These are phyloP conservation scores for Fonsecaea erecta DNA, from an alignment of 2,329 filamentous ascomycete genomes.

Conservation along the genomic window DNA sequence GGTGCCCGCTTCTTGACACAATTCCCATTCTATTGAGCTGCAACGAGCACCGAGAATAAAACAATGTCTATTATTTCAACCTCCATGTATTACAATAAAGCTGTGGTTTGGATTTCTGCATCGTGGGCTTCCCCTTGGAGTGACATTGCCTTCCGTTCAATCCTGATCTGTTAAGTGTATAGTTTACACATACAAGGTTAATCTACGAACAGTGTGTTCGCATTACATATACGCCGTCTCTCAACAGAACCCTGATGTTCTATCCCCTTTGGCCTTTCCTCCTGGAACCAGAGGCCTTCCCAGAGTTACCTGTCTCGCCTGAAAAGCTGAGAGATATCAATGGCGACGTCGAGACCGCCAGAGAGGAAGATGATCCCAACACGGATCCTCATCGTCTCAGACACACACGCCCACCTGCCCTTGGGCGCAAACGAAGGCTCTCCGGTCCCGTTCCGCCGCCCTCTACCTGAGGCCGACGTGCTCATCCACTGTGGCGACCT, in stretches of 20 bases:
- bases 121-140: too few species aligned
- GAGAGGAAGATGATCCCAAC: constrained; percentile 23
- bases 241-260: background rate
- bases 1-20: background rate
- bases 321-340: background rate
- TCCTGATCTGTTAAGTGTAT: too few species aligned
- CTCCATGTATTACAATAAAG: too few species aligned
- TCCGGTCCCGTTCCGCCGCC: constrained; percentile 40
- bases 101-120: too few species aligned
- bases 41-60: too few species aligned
- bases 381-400: constrained; percentile 35
- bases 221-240: too few species aligned
- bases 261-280: background rate
- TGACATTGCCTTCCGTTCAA: too few species aligned
- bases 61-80: too few species aligned
- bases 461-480: constrained; percentile 58
- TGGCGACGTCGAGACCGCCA: background rate
- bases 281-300: background rate
- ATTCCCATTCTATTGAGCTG: too few species aligned
- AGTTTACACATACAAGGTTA: too few species aligned
- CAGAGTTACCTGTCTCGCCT: background rate
- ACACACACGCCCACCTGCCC: constrained; percentile 33
- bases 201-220: too few species aligned
- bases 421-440: background rate
- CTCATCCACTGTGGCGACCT: constrained; percentile 65